Evolutionary conservation across 1,284 basidiomycete genomes (phyloP), one percentile per base, ranked within the genome.

Genomic region (Rhodotorula sp.): DNA sequence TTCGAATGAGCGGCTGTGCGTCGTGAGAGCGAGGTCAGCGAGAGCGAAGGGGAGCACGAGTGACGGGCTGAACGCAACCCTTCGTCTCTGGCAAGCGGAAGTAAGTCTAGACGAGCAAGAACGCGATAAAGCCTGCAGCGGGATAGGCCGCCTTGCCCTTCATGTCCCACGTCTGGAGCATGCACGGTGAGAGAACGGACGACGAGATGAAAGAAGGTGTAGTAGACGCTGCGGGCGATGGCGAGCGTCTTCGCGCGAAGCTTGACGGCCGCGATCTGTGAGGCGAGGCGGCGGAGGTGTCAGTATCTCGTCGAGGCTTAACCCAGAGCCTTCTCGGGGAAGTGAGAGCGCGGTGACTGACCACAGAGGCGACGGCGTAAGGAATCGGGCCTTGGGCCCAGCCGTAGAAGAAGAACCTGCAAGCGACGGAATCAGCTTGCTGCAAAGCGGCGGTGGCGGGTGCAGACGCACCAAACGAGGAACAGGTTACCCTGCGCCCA

Each of bases 191-290:
- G 65, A 83, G 78, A 69, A 82, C 79, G 26, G 60, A 60, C 48
- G 58, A 57, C 31, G 54, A 28, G 64, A 80, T 80, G 47, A 78
- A 78, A 79, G 31, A 79, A 71, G 65, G 81, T 82, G 72, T 83
- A 81, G 78, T 83, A 83, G 11, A 79, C 69, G 64, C 79, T 80
- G 60, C 84, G 80, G 46, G 82, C 81, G 30, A 85, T 78, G 4
- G 81, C 84, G 71, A 85, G 80, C 7, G 84, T 83, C 79, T 85
- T 85, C 75, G 82, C 81, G 34, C 81, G 78, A 8, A 84, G 79
- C 48, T 60, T 60, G 48, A 52, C 37, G 24, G 59, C 59, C 28
- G 59, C 24, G 4, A 37, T 7, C 59, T 59, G 40, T 26, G 37
- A 11, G 30, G 24, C 31, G n/a, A 15, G n/a, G 22, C 24, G 55